A percentile compares a stretch with the other conserved stretches of the same genome.
These are phyloP conservation scores for Leccinellum rugosiceps DNA, from an alignment of 768 basidiomycete genomes.

Conservation along the genomic window DNA sequence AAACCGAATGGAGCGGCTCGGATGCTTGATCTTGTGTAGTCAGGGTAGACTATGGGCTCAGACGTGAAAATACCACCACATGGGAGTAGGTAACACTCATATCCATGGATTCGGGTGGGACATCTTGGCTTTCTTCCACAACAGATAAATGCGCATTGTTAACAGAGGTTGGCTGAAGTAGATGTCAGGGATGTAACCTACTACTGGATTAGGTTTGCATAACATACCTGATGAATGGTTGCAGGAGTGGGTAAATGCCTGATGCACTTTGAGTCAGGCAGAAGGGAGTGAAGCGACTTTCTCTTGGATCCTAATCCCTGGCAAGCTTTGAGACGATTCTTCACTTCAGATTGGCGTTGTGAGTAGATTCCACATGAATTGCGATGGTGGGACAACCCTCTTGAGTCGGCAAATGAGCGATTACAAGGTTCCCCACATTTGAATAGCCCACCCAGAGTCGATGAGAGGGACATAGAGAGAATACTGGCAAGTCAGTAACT, in stretches of 20 bases:
- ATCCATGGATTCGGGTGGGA: too few species aligned
- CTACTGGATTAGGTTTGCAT: too few species aligned
- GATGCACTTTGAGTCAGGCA: background rate
- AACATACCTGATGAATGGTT: too few species aligned
- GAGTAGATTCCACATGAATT: background rate
- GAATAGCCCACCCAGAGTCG: background rate
- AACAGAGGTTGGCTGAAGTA: too few species aligned
- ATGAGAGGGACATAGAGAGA: background rate
- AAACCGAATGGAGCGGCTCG: background rate
- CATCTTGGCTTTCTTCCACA: too few species aligned
- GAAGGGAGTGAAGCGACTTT: background rate
- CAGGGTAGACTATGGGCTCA: background rate
- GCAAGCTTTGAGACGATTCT: background rate
- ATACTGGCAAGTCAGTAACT: too few species aligned
- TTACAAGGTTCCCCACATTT: background rate
- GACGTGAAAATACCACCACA: too few species aligned
- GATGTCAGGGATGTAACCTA: too few species aligned
- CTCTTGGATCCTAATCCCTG: background rate
- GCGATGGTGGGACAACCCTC: background rate
- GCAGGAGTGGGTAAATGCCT: background rate
- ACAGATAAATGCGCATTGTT: too few species aligned
- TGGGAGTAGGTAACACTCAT: too few species aligned
- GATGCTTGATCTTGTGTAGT: background rate
- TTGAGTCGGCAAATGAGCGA: background rate
- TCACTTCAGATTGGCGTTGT: background rate